Evolutionary conservation across 2,329 filamentous ascomycete species (phyloP).

Genomic region (Fusarium musae): DNA sequence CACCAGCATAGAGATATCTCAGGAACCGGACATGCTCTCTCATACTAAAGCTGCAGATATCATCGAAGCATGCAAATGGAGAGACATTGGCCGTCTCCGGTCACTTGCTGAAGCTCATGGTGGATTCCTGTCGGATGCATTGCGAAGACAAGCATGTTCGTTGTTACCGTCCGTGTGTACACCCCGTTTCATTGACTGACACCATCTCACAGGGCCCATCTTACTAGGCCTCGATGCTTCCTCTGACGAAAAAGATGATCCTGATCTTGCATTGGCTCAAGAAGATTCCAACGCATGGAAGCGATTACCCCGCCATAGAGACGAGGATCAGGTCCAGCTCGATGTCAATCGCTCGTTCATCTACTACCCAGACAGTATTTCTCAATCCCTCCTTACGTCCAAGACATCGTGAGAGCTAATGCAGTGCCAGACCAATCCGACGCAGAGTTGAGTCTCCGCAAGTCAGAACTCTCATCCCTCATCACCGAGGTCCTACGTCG

Average conservation of each 20-base stretch:
- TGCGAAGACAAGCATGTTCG: constrained; percentile 84
- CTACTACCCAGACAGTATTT: constrained; percentile 85
- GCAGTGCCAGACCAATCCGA: constrained; percentile 69
- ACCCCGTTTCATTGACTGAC: constrained; percentile 23
- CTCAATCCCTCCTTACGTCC: not conserved
- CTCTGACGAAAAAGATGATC: constrained; percentile 23
- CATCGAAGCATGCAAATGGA: constrained; percentile 67
- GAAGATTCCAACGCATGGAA: constrained; percentile 60
- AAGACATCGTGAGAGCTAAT: constrained; percentile 13
- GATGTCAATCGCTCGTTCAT: constrained; percentile 98
- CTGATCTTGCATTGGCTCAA: constrained; percentile 1
- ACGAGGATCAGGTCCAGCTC: constrained; percentile 90
- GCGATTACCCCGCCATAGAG: constrained; percentile 77
- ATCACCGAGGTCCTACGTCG: constrained; percentile 84
- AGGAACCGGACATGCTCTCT: constrained; percentile 25
- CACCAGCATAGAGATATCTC: constrained; percentile 22
- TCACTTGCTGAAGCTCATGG: constrained; percentile 69
- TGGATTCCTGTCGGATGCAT: constrained; percentile 73
- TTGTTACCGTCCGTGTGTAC: constrained; percentile 39
- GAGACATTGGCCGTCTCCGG: constrained; percentile 66
- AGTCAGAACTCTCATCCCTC: constrained; percentile 79
- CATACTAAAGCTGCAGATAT: constrained; percentile 52
- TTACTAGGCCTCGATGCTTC: constrained; percentile 58
- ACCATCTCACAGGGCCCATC: constrained; percentile 66
- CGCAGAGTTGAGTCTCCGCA: constrained; percentile 75